Evolutionary conservation across 2,329 filamentous ascomycete species (phyloP), one percentile per base, ranked within the genome.

Genomic region (Monosporascus sp.): DNA sequence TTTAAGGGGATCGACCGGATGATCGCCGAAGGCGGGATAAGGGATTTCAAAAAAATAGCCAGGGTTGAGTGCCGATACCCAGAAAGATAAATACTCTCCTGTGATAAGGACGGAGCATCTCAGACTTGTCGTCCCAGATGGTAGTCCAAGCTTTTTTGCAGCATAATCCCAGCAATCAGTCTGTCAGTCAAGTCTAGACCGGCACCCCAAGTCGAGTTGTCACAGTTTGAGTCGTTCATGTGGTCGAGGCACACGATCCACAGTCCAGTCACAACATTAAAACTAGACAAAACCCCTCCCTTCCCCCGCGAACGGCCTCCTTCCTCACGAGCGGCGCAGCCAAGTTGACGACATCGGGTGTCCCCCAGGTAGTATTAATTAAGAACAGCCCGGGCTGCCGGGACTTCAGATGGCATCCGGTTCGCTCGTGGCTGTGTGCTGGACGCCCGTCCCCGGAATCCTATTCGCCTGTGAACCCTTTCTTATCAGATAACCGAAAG

Each of bases 401-500:
- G 50, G 54, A 58, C 55, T 53, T 52, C 26, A 55, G 51, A 49
- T 49, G 52, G 48, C 57, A 52, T 56, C 59, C 59, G 58, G 53
- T 56, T 55, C 53, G 50, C 31, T 58, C 54, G 61, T 59, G 60
- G 59, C 56, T 55, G 51, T 37, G 35, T 56, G 52, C 58, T 58
- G 56, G 58, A 52, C 54, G 48, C 46, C 56, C 43, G 48, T 58
- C 48, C 45, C 53, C 49, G 58, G 43, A 54, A 60, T 66, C 53
- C 56, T 58, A 66, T 65, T 65, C 64, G 64, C 54, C 60, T 61
- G 57, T 46, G 43, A 54, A 31, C 22, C 52, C 47, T 9, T 44
- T 57, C 63, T 66, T 65, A 65, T 66, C 63, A 62, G 59, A 60
- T 60, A 63, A 60, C 60, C 59, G 56, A 55, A 53, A 48, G 59